Conservation (phyloP, 345 rosid genomes). For the Nephelium lappaceum region DNA sequence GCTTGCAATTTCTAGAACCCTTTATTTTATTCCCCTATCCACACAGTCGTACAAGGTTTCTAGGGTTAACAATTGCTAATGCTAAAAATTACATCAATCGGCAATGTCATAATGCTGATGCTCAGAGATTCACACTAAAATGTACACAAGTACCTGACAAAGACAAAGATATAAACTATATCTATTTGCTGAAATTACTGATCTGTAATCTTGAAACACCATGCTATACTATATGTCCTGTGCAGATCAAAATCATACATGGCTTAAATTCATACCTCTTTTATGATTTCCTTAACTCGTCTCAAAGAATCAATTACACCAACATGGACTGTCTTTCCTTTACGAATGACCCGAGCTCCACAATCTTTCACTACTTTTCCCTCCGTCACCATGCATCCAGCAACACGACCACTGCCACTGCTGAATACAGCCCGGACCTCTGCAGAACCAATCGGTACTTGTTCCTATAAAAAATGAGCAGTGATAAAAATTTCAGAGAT, state of each 20-base stretch:
- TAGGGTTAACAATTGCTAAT: neutral
- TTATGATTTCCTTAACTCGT: conserved; percentile 86
- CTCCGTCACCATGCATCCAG: conserved; percentile 96
- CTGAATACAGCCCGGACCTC: conserved; percentile 90
- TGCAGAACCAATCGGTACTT: conserved; percentile 80
- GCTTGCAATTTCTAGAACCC: neutral
- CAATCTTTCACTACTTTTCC: conserved; percentile 88
- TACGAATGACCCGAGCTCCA: conserved; percentile 77
- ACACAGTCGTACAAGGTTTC: neutral
- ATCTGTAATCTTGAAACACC: neutral
- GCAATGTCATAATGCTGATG: neutral
- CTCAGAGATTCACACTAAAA: neutral
- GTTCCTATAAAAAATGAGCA: conserved; percentile 58
- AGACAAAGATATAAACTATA: neutral
- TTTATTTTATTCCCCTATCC: neutral
- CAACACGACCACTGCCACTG: conserved; percentile 98
- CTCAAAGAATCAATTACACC: conserved; percentile 84
- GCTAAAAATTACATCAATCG: neutral
- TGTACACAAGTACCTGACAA: neutral
- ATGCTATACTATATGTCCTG: neutral
- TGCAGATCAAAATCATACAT: neutral
- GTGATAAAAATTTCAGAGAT: conserved; percentile 4
- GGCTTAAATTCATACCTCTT: conserved; percentile 67
- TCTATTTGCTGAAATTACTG: neutral
- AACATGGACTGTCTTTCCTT: conserved; percentile 60